Evolutionary conservation across 2,329 filamentous ascomycete genomes (phyloP).

Genomic region (Neoarthrinium moseri): DNA sequence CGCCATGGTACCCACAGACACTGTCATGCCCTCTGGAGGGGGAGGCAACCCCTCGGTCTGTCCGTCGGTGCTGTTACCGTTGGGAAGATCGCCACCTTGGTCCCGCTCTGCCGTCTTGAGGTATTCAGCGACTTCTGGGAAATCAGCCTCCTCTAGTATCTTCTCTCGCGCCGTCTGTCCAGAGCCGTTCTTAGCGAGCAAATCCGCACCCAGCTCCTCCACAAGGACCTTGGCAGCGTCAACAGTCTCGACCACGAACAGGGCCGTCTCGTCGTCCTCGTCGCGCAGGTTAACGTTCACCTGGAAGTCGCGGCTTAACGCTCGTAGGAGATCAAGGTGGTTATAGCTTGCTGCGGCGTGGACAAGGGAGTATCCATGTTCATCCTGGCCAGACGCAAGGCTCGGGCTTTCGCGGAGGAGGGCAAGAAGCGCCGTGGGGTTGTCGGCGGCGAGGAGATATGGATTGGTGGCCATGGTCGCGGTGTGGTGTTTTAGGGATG

Average conservation of each 20-base stretch:
- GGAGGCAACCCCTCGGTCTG: slow-evolving; percentile 45
- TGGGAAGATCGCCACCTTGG: slow-evolving; percentile 23
- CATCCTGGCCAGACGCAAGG: slow-evolving; percentile 80
- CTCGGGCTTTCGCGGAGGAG: slow-evolving; percentile 72
- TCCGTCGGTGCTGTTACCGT: slow-evolving; percentile 24
- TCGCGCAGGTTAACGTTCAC: slow-evolving; percentile 81
- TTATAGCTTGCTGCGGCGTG: slow-evolving; percentile 94
- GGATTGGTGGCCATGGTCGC: slow-evolving; percentile 57
- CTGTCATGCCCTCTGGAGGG: slow-evolving; percentile 71
- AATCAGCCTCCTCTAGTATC: slow-evolving; percentile 76
- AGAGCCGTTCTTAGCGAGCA: slow-evolving; percentile 65
- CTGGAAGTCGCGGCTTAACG: slow-evolving; percentile 71
- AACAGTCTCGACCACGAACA: slow-evolving; percentile 85
- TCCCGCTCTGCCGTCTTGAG: slow-evolving; percentile 42
- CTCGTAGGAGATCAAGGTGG: slow-evolving; percentile 75
- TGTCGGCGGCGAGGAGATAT: slow-evolving; percentile 79
- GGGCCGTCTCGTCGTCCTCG: slow-evolving; percentile 89
- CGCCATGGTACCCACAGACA: slow-evolving; percentile 75
- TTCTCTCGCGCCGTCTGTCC: slow-evolving; percentile 80
- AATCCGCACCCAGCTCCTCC: slow-evolving; percentile 76
- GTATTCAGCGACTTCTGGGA: slow-evolving; percentile 72
- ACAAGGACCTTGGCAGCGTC: slow-evolving; percentile 77
- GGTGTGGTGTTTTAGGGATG: not conserved
- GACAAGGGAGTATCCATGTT: slow-evolving; percentile 89
- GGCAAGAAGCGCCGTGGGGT: slow-evolving; percentile 69